Conservation (phyloP, 371 early-diverging fungal genomes). For the Rhizopus sp. region DNA sequence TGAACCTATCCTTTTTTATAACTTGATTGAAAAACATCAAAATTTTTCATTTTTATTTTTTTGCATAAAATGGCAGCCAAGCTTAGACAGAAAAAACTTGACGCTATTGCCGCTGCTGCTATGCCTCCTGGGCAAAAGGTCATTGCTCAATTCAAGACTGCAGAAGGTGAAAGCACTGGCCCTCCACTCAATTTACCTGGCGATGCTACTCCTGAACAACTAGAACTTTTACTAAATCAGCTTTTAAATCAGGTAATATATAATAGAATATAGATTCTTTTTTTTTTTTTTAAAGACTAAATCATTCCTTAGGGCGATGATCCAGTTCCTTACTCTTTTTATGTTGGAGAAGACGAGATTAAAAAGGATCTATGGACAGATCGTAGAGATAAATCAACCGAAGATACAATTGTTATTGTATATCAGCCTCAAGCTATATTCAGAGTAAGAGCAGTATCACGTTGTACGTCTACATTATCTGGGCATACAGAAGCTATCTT, state of each 20-base stretch:
- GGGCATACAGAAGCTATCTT: conserved; percentile 96
- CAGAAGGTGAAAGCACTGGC: conserved; percentile 81
- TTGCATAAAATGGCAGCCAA: conserved; percentile 32
- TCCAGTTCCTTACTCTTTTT: conserved; percentile 89
- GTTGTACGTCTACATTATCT: conserved; percentile 84
- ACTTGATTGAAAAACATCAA: not conserved
- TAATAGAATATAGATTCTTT: not conserved
- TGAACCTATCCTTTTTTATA: too few relatives aligned
- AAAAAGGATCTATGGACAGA: conserved; percentile 72
- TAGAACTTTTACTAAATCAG: conserved; percentile 86
- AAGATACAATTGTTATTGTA: conserved; percentile 82
- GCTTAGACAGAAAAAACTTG: conserved; percentile 33
- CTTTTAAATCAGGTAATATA: conserved; percentile 77
- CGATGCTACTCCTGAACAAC: conserved; percentile 82
- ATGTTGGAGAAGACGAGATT: conserved; percentile 85
- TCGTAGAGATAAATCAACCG: conserved; percentile 74
- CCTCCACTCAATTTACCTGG: conserved; percentile 88
- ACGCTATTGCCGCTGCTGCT: conserved; percentile 36
- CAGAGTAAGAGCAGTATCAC: conserved; percentile 88
- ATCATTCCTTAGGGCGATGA: conserved; percentile 62
- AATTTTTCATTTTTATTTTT: not conserved
- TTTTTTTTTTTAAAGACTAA: not conserved
- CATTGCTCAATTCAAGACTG: conserved; percentile 80
- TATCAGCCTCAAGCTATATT: conserved; percentile 96
- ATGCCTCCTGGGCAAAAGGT: conserved; percentile 59